Percentiles rank a stretch among this genome's conserved stretches.
Evolutionary conservation across 2,329 filamentous ascomycete species (phyloP).

Genomic region (Penicillium oxalicum): DNA sequence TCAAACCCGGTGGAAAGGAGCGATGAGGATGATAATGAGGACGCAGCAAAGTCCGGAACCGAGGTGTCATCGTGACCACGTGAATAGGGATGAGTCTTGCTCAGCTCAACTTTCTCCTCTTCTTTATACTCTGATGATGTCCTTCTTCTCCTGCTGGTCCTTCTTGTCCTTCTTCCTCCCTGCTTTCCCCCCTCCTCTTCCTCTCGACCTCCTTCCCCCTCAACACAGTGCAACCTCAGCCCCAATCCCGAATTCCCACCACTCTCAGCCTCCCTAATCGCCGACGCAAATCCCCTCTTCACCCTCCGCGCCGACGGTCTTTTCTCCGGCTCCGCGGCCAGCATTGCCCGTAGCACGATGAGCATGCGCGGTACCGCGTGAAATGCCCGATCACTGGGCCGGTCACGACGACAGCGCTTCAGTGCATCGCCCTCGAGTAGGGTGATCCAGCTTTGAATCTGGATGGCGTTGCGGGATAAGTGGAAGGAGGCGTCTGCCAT

Average conservation of each 20-base stretch:
- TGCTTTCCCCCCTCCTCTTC: not conserved
- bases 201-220: not conserved
- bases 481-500: constrained; percentile 55
- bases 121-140: not conserved
- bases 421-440: constrained; percentile 45
- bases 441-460: constrained; percentile 53
- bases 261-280: constrained; percentile 8
- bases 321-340: constrained; percentile 28
- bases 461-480: constrained; percentile 45
- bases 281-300: constrained; percentile 18
- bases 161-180: not conserved
- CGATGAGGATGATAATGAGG: not conserved
- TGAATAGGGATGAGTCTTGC: too few relatives aligned
- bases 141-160: not conserved
- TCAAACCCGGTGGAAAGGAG: constrained; percentile 18
- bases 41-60: too few relatives aligned
- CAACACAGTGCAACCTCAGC: constrained; percentile 13
- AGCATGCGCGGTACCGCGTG: constrained; percentile 36
- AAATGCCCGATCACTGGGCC: constrained; percentile 31
- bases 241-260: not conserved
- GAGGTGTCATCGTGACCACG: not conserved
- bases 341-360: constrained; percentile 33
- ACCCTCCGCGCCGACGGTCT: constrained; percentile 31
- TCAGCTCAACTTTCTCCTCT: not conserved
- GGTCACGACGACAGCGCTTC: constrained; percentile 28